phyloP scores from a whole-genome alignment of 1,284 basidiomycete species.

The Pseudozyma thailandica region DNA sequence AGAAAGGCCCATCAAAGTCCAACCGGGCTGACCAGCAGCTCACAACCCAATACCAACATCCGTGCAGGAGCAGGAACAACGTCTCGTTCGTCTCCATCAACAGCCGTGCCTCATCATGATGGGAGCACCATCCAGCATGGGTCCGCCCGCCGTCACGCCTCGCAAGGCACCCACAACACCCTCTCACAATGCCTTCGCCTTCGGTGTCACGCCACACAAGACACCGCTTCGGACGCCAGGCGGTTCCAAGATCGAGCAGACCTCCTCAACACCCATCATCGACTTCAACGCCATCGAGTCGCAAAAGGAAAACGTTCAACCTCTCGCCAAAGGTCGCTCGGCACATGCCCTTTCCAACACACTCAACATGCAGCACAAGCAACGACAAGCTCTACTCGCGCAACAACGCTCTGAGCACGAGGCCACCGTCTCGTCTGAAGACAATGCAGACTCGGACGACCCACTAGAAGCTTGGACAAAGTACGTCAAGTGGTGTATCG shows the following conservation, averaged over 20 bases:
- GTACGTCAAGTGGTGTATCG: slow-evolving; percentile 78
- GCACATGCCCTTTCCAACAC: slow-evolving; percentile 72
- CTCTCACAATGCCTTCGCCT: slow-evolving; percentile 22
- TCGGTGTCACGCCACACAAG: slow-evolving; percentile 50
- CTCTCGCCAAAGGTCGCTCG: slow-evolving; percentile 72
- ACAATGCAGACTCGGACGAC: slow-evolving; percentile 57
- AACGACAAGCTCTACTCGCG: slow-evolving; percentile 54
- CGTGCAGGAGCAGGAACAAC: neutral
- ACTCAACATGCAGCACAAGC: slow-evolving; percentile 59
- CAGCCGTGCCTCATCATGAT: slow-evolving; percentile 17
- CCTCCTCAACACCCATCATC: slow-evolving; percentile 65
- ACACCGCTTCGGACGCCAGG: slow-evolving; percentile 62
- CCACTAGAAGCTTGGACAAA: slow-evolving; percentile 64
- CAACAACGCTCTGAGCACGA: slow-evolving; percentile 58
- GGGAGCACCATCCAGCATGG: slow-evolving; percentile 24
- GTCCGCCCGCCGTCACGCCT: slow-evolving; percentile 48
- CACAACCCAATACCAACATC: neutral
- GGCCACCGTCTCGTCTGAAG: slow-evolving; percentile 31
- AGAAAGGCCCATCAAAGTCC: too few relatives aligned
- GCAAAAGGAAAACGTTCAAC: slow-evolving; percentile 75
- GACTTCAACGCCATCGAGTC: slow-evolving; percentile 69
- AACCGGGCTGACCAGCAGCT: too few relatives aligned
- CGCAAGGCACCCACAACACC: slow-evolving; percentile 41
- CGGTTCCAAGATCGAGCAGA: slow-evolving; percentile 59
- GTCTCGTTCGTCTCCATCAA: neutral